Percentiles rank a stretch among this genome's conserved stretches.
Evolutionary conservation across 805 yeast species (phyloP).

Genomic region (Candida wancherniae): DNA sequence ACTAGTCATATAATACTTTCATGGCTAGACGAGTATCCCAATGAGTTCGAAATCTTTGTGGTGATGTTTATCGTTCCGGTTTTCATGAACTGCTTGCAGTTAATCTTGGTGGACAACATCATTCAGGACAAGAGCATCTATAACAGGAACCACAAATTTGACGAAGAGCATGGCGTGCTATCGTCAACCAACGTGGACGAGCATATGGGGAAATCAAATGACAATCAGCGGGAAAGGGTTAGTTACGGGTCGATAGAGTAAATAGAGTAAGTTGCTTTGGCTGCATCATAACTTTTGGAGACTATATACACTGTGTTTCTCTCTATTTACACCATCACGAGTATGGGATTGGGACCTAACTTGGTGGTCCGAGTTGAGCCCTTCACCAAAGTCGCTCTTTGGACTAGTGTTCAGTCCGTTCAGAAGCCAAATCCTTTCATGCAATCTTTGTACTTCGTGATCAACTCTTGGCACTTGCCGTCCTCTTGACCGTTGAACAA

Average conservation of each 20-base stretch:
- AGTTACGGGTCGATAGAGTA: constrained; percentile 3
- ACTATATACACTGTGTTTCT: too few relatives aligned
- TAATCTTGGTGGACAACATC: constrained; percentile 66
- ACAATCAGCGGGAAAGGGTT: not conserved
- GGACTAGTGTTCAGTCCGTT: constrained; percentile 22
- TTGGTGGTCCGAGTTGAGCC: too few relatives aligned
- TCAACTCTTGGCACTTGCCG: constrained; percentile 70
- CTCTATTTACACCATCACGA: too few relatives aligned
- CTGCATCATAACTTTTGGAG: too few relatives aligned
- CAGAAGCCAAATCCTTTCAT: constrained; percentile 91
- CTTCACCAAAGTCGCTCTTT: too few relatives aligned
- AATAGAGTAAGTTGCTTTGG: too few relatives aligned
- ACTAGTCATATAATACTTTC: constrained; percentile 70
- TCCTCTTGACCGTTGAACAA: constrained; percentile 78
- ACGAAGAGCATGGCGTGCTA: constrained; percentile 1
- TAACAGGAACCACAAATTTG: constrained; percentile 24
- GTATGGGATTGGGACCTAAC: too few relatives aligned
- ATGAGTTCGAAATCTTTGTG: constrained; percentile 70
- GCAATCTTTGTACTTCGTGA: constrained; percentile 72
- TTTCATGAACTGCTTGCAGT: constrained; percentile 68
- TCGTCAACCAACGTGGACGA: constrained; percentile 5
- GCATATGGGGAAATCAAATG: constrained; percentile 1
- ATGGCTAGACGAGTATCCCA: constrained; percentile 80
- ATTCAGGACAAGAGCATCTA: constrained; percentile 51
- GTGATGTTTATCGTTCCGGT: constrained; percentile 83